These are phyloP conservation scores for Alternaria dauci DNA, from an alignment of 2,329 filamentous ascomycete species.

Conservation along the genomic window DNA sequence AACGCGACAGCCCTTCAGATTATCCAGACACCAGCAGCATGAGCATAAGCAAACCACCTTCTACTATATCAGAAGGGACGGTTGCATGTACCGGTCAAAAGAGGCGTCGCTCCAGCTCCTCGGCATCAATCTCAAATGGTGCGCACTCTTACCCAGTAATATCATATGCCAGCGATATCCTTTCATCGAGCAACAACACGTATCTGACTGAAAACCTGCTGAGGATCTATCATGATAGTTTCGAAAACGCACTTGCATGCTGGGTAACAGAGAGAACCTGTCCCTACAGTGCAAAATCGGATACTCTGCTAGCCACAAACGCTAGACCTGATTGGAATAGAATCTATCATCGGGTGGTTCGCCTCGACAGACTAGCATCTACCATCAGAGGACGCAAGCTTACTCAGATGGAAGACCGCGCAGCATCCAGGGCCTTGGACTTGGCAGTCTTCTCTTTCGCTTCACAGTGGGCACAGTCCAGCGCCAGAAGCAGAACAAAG, in stretches of 20 bases:
- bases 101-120: constrained; percentile 36
- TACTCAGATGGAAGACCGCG: constrained; percentile 54
- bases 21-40: constrained; percentile 6
- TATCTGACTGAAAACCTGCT: constrained; percentile 57
- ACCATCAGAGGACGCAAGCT: constrained; percentile 54
- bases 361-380: constrained; percentile 58
- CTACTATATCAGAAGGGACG: constrained; percentile 16
- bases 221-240: constrained; percentile 63
- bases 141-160: constrained; percentile 28
- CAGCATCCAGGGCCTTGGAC: constrained; percentile 58
- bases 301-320: constrained; percentile 40
- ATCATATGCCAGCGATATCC: constrained; percentile 40
- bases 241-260: constrained; percentile 63
- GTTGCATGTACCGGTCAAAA: constrained; percentile 31
- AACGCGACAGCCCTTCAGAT: constrained; percentile 19
- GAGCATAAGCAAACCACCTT: background rate
- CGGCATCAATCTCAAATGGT: constrained; percentile 29
- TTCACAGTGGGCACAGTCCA: constrained; percentile 58
- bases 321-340: constrained; percentile 59
- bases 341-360: constrained; percentile 60
- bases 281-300: constrained; percentile 54
- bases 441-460: constrained; percentile 63
- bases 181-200: constrained; percentile 47
- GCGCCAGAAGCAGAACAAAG: constrained; percentile 35
- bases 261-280: constrained; percentile 65